These are phyloP conservation scores for Cystobasidium onofrii DNA, from an alignment of 768 basidiomycete genomes.

Conservation along the genomic window DNA sequence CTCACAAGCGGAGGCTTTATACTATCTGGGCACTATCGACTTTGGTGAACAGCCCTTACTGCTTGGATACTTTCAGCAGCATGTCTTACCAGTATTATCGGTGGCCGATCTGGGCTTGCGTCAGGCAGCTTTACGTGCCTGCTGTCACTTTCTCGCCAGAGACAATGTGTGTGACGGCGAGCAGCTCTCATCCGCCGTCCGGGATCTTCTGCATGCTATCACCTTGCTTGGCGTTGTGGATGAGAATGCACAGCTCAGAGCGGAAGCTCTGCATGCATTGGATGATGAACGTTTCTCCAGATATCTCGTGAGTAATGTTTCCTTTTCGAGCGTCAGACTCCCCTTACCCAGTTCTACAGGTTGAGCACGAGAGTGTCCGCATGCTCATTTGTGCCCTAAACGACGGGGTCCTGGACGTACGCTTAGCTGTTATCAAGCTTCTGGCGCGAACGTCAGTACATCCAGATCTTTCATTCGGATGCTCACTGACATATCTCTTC, in stretches of 20 bases:
- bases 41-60: conserved; percentile 19
- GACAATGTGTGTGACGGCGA: background rate
- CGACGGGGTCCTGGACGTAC: background rate
- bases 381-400: conserved; percentile 26
- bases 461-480: background rate
- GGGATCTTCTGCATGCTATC: conserved; percentile 10
- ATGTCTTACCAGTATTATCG: background rate
- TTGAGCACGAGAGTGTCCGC: background rate
- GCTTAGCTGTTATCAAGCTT: conserved; percentile 8
- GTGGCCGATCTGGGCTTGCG: background rate
- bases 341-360: background rate
- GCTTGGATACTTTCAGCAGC: conserved; percentile 10
- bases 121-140: background rate
- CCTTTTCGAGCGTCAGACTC: background rate
- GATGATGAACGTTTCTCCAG: background rate
- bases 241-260: background rate
- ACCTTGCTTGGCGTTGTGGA: background rate
- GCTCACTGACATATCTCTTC: background rate
- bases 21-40: conserved; percentile 6
- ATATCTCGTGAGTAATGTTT: background rate
- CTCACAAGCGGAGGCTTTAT: background rate
- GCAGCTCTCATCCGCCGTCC: background rate
- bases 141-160: background rate
- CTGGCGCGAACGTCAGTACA: conserved; percentile 9
- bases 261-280: background rate